Percentiles rank a stretch among this genome's conserved stretches.
Evolutionary conservation across 371 early-diverging fungal species (phyloP).

Genomic region (Mortierella sp.): DNA sequence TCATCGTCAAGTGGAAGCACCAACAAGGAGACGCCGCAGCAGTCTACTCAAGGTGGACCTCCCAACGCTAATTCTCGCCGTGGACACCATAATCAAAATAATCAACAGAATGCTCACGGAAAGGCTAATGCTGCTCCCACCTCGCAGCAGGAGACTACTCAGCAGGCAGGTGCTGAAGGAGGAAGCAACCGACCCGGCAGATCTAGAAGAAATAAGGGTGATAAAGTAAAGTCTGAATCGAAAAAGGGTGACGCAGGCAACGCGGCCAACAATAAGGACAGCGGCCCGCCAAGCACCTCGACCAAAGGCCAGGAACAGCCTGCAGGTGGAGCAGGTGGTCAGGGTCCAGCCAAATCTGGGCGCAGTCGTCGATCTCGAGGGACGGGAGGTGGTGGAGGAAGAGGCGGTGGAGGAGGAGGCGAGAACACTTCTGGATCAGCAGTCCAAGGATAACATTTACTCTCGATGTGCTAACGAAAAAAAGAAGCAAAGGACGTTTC

Average conservation of each 20-base stretch:
- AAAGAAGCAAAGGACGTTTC: not conserved
- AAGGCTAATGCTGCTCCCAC: not conserved
- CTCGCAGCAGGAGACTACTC: slow-evolving; percentile 16
- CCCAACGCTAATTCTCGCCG: slow-evolving; percentile 17
- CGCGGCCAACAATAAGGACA: not conserved
- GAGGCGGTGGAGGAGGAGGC: slow-evolving; percentile 26
- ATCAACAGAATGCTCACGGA: not conserved
- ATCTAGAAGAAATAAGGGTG: slow-evolving; percentile 28
- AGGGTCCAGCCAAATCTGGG: slow-evolving; percentile 21
- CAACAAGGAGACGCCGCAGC: not conserved
- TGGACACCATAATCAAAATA: slow-evolving; percentile 28
- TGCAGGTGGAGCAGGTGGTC: slow-evolving; percentile 21
- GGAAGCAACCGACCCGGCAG: slow-evolving; percentile 14
- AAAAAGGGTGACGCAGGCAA: slow-evolving; percentile 11
- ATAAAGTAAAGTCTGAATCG: slow-evolving; percentile 25
- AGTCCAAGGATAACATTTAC: slow-evolving; percentile 26
- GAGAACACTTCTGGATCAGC: slow-evolving; percentile 12
- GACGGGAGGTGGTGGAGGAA: slow-evolving; percentile 6
- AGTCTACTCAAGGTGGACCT: not conserved
- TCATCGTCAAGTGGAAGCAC: too few relatives aligned
- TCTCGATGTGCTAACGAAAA: too few relatives aligned
- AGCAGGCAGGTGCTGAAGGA: slow-evolving; percentile 10
- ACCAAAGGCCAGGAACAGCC: slow-evolving; percentile 9
- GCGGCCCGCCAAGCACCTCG: slow-evolving; percentile 1
- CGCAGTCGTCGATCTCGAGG: slow-evolving; percentile 41